Base-by-base conservation (phyloP, 306 rosid genomes). In the Glycine soja region DNA sequence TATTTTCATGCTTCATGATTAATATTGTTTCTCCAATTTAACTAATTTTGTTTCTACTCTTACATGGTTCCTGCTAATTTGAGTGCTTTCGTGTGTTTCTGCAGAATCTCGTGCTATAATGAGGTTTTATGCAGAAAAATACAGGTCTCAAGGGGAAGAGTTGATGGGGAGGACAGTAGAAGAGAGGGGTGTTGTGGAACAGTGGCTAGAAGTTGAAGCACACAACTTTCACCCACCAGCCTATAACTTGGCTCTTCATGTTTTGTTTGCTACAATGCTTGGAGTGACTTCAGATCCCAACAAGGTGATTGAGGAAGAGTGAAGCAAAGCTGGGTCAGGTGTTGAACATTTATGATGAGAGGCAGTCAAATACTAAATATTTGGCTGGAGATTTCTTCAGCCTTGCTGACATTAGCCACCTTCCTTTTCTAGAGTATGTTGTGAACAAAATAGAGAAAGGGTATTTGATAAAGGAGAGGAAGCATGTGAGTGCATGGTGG, bases 151-250 rank as follows among this genome's bases (percentile, higher is more conserved):
- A 47, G 92, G 92, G 12, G 65, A 68, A 19, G 87, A 89, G 11
- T 85, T 89, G 52, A 67, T 87, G 4, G 91, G 90, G 3, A 36
- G 71, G 19, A 87, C 86, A 45, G 57, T 86, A 8, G 90, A 89
- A 85, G 92, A 89, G 48, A 87, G 83, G 38, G 87, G 88, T 65
- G 14, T 81, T 0, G 85, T 89, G 19, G 92, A 87, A n/a, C 90
- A 89, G 72, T 89, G 92, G 92, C 79, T 89, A 3, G 89, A 89
- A 57, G 88, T 85, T 62, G 92, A 87, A 76, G 90, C 87, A 63
- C 80, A 83, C 0, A 83, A 76, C 78, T 89, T 61, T 30, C 51
- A 85, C 7, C 76, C 80, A 15, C 62, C 77, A 14, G 61, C 81
- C 42, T 30, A 72, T 34, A 77, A 83, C 58, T 75, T 89, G 19